A percentile compares a stretch with the other conserved stretches of the same genome.
phyloP scores from a whole-genome alignment of 495 filamentous ascomycete genomes.

The Trypethelium eluteriae region DNA sequence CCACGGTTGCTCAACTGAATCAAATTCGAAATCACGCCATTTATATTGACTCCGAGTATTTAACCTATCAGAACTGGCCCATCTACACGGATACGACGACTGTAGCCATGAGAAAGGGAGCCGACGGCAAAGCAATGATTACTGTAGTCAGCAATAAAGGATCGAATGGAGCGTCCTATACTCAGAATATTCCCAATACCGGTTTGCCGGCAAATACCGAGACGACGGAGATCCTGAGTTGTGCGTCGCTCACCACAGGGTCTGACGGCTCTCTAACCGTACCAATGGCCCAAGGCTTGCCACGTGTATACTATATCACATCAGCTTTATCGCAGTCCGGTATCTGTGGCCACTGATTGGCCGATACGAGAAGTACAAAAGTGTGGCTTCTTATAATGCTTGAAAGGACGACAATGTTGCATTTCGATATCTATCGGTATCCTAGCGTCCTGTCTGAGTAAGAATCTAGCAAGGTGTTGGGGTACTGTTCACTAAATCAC shows the following conservation, averaged over 20 bases:
- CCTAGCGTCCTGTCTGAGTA: too few species aligned
- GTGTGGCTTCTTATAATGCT: neutral
- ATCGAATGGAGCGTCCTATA: conserved; percentile 37
- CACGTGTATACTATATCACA: conserved; percentile 28
- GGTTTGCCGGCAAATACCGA: conserved; percentile 34
- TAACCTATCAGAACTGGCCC: conserved; percentile 47
- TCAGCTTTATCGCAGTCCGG: conserved; percentile 23
- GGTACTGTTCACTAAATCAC: neutral
- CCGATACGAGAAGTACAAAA: neutral
- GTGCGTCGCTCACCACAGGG: conserved; percentile 37
- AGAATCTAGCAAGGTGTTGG: neutral
- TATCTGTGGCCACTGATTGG: conserved; percentile 24
- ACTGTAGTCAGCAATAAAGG: conserved; percentile 57
- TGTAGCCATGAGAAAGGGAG: conserved; percentile 60
- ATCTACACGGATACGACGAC: conserved; percentile 51
- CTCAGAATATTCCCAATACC: conserved; percentile 41
- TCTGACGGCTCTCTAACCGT: conserved; percentile 26
- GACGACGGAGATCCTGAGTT: conserved; percentile 44
- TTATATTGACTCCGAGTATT: conserved; percentile 38
- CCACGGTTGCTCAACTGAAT: conserved; percentile 50
- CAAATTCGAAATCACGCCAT: conserved; percentile 53
- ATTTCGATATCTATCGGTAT: neutral
- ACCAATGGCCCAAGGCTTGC: conserved; percentile 27
- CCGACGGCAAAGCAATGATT: conserved; percentile 47
- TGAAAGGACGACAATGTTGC: neutral